Conservation (phyloP, 2,329 filamentous ascomycete genomes). For the Neofusicoccum parvum region DNA sequence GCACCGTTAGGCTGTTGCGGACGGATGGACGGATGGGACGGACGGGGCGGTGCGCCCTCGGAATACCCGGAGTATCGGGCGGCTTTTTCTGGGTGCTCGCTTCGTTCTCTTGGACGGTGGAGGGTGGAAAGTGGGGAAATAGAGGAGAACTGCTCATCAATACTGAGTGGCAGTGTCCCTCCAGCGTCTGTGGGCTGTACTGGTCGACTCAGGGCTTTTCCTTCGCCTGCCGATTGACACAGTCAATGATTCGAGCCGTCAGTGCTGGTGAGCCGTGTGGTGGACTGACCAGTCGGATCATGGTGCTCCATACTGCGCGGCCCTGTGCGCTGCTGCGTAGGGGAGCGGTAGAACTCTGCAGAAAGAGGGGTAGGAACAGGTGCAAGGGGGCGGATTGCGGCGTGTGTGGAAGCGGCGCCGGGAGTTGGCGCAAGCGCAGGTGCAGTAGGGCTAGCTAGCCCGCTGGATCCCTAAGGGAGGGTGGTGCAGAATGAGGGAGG, state of each 20-base stretch:
- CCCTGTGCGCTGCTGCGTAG: slow-evolving; percentile 8
- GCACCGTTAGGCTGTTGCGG: background rate
- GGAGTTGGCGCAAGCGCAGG: background rate
- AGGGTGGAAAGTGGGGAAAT: slow-evolving; percentile 6
- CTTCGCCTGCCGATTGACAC: slow-evolving; percentile 10
- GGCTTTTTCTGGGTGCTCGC: background rate
- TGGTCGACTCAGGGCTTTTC: slow-evolving; percentile 2
- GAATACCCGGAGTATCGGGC: slow-evolving; percentile 1
- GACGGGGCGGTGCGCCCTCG: slow-evolving; percentile 11
- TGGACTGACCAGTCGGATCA: slow-evolving; percentile 4
- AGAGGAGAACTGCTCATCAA: slow-evolving; percentile 10
- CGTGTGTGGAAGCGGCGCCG: background rate
- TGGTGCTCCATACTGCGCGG: background rate
- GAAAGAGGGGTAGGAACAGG: slow-evolving; percentile 9
- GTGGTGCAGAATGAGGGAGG: slow-evolving; percentile 7
- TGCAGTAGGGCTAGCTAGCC: slow-evolving; percentile 1
- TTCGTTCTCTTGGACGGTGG: slow-evolving; percentile 8
- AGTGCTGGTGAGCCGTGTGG: background rate
- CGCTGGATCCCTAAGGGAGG: slow-evolving; percentile 3
- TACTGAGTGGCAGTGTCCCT: slow-evolving; percentile 7
- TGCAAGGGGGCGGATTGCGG: background rate
- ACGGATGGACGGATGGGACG: slow-evolving; percentile 4
- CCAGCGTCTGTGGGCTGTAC: background rate
- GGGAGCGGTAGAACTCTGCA: background rate
- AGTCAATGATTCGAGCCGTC: background rate